Base-by-base conservation (phyloP, 208 protist species). In the Trypanosoma caninum region DNA sequence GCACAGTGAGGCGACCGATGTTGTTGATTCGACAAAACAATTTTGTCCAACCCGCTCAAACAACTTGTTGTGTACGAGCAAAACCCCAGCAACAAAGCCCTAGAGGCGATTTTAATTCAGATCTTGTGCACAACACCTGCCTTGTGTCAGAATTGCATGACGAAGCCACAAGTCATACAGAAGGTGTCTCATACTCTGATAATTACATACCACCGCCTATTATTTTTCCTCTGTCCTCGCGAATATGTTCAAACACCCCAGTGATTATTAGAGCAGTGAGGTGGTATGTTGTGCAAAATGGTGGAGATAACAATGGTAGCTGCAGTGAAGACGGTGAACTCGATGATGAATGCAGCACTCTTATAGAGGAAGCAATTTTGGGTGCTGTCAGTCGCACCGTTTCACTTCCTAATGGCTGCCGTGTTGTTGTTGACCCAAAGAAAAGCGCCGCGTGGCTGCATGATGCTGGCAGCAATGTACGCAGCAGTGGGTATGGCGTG, bases 1-100 rank as follows among this genome's bases (percentile, higher is more conserved):
- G 87, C 45, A 89, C 79, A 0, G 76, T 59, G n/a, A 65, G 65
- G 13, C 59, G 66, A 5, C 85, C 85, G 45, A 68, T 89, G 40
- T 42, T 77, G 41, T 60, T 92, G 25, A 34, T 48, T 13, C 74
- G 77, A 2, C 54, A 74, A 4, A 44, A 64, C n/a, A 30, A 57
- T 5, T 0, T 16, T 10, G 22, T 25, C 3, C 1, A n/a, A 38
- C 55, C 20, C 47, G 69, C 28, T 45, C 44, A 10, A 46, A 47
- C 31, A 61, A 65, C 27, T 50, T 46, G 11, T 14, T 38, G 0
- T 2, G 50, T 18, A 37, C 34, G 31, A 37, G 25, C 25, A 51
- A 20, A 16, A 9, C 41, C 35, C 13, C 3, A 3, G 11, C 23
- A 20, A 25, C n/a, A 18, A 34, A 46, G 23, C 0, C 57, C 22